A percentile compares a stretch with the other conserved stretches of the same genome.
Conservation (phyloP, 2,329 filamentous ascomycete species). For the Diplodia scrobiculata region DNA sequence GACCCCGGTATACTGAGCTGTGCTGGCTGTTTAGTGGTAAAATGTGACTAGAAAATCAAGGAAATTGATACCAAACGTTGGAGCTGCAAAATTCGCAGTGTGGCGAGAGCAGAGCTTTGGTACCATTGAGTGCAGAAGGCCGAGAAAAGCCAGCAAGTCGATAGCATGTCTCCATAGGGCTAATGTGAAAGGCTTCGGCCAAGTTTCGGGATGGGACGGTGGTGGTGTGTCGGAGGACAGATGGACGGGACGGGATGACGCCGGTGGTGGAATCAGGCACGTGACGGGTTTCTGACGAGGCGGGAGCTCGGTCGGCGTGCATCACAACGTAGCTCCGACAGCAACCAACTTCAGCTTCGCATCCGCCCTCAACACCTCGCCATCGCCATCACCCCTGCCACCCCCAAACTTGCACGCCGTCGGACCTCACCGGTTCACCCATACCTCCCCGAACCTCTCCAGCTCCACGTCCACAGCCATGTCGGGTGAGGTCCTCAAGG, state of each 20-base stretch:
- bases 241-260: not conserved
- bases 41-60: not conserved
- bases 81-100: not conserved
- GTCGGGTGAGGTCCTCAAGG: constrained; percentile 80
- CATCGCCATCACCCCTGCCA: constrained; percentile 4
- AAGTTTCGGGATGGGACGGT: not conserved
- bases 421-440: not conserved
- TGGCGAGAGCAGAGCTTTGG: not conserved
- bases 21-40: not conserved
- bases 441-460: not conserved
- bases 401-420: not conserved
- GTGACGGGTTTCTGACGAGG: constrained; percentile 24
- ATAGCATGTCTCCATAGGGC: too few species aligned
- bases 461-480: constrained; percentile 51
- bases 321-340: constrained; percentile 30
- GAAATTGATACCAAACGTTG: not conserved
- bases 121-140: not conserved
- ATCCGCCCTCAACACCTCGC: constrained; percentile 14
- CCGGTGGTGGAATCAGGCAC: not conserved
- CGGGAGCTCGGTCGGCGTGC: constrained; percentile 28
- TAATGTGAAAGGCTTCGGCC: not conserved
- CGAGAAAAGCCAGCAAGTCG: not conserved
- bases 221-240: not conserved
- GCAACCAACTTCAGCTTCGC: constrained; percentile 26
- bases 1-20: not conserved